Conservation (phyloP, 2,329 filamentous ascomycete species). For the Davidsoniella australis region DNA sequence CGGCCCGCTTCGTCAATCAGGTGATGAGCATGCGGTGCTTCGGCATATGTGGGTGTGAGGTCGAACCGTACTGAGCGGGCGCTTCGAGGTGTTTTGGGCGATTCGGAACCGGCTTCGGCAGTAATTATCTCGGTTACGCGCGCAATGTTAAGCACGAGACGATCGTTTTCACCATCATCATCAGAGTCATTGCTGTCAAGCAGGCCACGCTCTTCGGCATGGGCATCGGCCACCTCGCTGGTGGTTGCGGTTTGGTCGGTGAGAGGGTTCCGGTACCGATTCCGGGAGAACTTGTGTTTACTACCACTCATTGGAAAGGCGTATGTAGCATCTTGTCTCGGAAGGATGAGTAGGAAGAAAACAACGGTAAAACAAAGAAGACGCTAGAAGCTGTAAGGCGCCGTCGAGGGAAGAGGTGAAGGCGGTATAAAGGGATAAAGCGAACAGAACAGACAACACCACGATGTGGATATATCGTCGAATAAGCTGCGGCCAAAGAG, state of each 20-base stretch:
- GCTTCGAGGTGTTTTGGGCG: conserved; percentile 38
- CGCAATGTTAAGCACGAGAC: conserved; percentile 9
- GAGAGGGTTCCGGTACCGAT: conserved; percentile 7
- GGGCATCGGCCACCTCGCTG: conserved; percentile 11
- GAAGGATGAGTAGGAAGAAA: not conserved
- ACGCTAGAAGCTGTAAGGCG: not conserved
- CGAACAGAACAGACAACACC: no score
- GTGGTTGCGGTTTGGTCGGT: conserved; percentile 3
- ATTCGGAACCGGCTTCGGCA: conserved; percentile 3
- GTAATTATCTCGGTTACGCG: conserved; percentile 6
- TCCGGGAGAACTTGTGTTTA: conserved; percentile 12
- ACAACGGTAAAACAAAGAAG: not conserved
- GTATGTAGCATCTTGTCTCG: conserved; percentile 11
- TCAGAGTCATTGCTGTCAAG: conserved; percentile 15
- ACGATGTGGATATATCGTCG: no score
- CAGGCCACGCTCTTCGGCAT: conserved; percentile 16
- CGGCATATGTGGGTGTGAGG: conserved; percentile 29
- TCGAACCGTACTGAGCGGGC: conserved; percentile 63
- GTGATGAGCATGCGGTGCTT: conserved; percentile 18
- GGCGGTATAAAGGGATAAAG: not conserved
- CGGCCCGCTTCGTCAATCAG: conserved; percentile 8
- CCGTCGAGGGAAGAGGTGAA: not conserved
- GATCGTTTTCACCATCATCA: conserved; percentile 12
- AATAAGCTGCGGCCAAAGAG: no score
- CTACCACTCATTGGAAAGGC: conserved; percentile 7